Base-by-base conservation (phyloP, 306 rosid species). In the Arachis hypogaea region DNA sequence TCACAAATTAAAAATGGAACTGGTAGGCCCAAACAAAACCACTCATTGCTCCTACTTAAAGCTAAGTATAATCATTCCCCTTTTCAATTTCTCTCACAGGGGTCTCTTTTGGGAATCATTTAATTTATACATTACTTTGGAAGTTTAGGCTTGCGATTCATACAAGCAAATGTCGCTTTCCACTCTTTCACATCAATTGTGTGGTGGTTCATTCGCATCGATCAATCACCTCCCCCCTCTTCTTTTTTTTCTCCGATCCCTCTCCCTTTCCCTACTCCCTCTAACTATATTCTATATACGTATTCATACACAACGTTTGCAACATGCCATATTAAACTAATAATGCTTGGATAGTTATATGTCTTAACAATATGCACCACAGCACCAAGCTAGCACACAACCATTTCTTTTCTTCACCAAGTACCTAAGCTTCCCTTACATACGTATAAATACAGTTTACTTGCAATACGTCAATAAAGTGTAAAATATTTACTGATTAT, bases 11-110 rank as follows among this genome's bases (percentile, higher is more conserved):
- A 18, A 71, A 80, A 56, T 9, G 66, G 11, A 46, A 71, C 3
- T 60, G 83, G 93, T 82, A 82, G 97, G 92, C 74, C 89, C 86
- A 59, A 78, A 67, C 14, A 33, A 33, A 33, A 62, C 75, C 63
- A 85, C 86, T 87, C 80, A 69, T 87, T 82, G 85, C 96, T 87
- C 97, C 90, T 86, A 80, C 93, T 88, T 87, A 82, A 92, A 92
- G 93, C 87, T 86, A 86, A 84, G 56, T 75, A 81, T 74, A 88
- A 84, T 87, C 71, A 87, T 33, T 69, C 61, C 71, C 71, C 66
- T 74, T 78, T 80, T 69, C 71, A 18, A 41, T 58, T 79, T 81
- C 69, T 73, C 80, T 38, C 9, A 59, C 76, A 59, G 76, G 60
- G 68, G 66, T 73, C 74, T 74, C 59, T 82, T 77, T 65, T 49